phyloP scores from a whole-genome alignment of 108 stramenopile genomes.

The Cyclotella baltica region DNA sequence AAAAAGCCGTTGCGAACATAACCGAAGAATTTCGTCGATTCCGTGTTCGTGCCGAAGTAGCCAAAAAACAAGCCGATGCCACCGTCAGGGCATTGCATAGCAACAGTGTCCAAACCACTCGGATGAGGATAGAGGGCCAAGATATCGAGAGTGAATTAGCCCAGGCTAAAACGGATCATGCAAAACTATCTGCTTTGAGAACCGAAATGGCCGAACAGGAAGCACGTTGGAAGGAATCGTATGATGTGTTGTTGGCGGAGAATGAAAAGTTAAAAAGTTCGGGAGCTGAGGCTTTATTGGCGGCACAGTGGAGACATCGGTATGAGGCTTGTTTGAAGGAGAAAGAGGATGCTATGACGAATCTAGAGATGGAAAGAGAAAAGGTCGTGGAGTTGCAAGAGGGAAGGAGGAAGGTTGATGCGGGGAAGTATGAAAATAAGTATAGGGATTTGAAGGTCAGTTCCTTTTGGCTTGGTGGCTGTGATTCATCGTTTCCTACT shows the following conservation, averaged over 20 bases:
- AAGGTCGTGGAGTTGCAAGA: conserved; percentile 55
- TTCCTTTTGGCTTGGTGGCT: neutral
- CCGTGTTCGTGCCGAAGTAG: conserved; percentile 86
- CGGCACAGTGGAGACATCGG: conserved; percentile 93
- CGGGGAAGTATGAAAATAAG: conserved; percentile 84
- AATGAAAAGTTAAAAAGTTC: conserved; percentile 84
- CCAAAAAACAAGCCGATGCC: conserved; percentile 78
- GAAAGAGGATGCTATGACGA: conserved; percentile 76
- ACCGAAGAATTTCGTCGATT: conserved; percentile 89
- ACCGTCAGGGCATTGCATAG: conserved; percentile 83
- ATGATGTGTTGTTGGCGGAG: conserved; percentile 82
- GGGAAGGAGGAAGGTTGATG: conserved; percentile 50
- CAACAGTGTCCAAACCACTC: conserved; percentile 71
- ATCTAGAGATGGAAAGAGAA: conserved; percentile 65
- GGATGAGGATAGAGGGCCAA: conserved; percentile 76
- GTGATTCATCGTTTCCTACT: neutral
- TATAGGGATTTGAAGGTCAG: conserved; percentile 84
- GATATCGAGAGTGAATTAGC: conserved; percentile 62
- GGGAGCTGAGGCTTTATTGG: conserved; percentile 89
- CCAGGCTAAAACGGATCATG: conserved; percentile 63
- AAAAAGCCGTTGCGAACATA: conserved; percentile 63
- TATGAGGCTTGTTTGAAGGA: conserved; percentile 87
- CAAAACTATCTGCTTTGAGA: conserved; percentile 56
- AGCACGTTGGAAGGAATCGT: conserved; percentile 89
- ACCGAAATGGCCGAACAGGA: conserved; percentile 84